These are phyloP conservation scores for Ustilago cynodontis DNA, from an alignment of 1,284 basidiomycete species.

Conservation along the genomic window DNA sequence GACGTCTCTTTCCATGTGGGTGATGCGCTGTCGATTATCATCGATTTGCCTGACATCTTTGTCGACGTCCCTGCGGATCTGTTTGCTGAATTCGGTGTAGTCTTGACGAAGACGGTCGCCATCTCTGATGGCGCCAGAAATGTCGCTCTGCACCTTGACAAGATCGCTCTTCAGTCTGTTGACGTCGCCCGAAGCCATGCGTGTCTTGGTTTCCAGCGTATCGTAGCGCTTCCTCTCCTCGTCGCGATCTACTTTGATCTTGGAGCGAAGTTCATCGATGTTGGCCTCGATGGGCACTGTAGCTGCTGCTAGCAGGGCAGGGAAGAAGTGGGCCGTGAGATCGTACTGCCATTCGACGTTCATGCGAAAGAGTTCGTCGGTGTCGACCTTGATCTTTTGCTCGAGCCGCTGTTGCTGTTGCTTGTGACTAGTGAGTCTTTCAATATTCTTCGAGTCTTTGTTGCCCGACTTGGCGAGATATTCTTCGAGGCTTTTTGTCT, in stretches of 20 bases:
- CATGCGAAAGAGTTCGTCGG: slow-evolving; percentile 17
- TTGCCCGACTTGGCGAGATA: slow-evolving; percentile 10
- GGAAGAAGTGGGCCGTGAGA: slow-evolving; percentile 5
- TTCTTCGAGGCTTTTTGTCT: slow-evolving; percentile 12
- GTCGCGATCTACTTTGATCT: slow-evolving; percentile 11
- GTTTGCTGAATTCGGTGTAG: neutral
- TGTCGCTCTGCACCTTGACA: slow-evolving; percentile 12
- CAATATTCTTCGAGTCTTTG: slow-evolving; percentile 4
- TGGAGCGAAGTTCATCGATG: slow-evolving; percentile 14
- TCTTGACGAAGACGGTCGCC: slow-evolving; percentile 15
- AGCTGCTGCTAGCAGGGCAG: neutral
- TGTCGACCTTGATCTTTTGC: slow-evolving; percentile 17
- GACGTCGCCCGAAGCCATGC: neutral
- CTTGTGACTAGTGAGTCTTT: slow-evolving; percentile 17
- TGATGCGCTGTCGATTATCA: slow-evolving; percentile 19
- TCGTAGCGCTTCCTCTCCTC: slow-evolving; percentile 16
- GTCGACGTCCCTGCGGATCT: slow-evolving; percentile 26
- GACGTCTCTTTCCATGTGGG: slow-evolving; percentile 6
- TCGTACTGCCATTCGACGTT: slow-evolving; percentile 14
- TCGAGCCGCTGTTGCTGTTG: neutral
- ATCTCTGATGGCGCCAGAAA: slow-evolving; percentile 13
- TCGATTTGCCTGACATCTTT: slow-evolving; percentile 33
- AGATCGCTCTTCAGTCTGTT: slow-evolving; percentile 22
- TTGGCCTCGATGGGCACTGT: slow-evolving; percentile 13
- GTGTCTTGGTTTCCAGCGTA: neutral